Evolutionary conservation across 202 grass and related monocot genomes (phyloP).

Genomic region (Musa balbisiana): DNA sequence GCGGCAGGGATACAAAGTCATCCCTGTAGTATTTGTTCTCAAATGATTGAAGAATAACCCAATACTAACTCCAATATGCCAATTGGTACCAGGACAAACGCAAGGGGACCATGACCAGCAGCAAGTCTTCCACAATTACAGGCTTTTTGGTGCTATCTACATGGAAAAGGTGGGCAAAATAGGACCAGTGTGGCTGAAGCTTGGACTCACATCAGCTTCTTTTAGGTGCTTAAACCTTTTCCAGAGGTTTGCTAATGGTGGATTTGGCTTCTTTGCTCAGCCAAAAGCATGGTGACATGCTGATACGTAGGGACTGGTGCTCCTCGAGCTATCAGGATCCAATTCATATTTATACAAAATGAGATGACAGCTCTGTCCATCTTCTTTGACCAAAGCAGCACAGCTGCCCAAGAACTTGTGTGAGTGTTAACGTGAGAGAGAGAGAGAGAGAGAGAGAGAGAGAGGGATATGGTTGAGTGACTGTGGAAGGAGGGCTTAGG

Average conservation of each 20-base stretch:
- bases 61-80: neutral
- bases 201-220: neutral
- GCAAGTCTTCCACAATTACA: conserved; percentile 7
- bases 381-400: neutral
- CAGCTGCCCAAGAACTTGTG: neutral
- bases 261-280: neutral
- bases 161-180: neutral
- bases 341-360: neutral
- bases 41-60: neutral
- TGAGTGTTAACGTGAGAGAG: too few species aligned
- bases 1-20: too few species aligned
- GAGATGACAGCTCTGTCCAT: neutral
- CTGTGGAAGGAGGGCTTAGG: neutral
- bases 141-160: conserved; percentile 4
- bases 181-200: too few species aligned
- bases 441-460: neutral
- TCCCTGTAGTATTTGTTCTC: neutral
- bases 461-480: neutral
- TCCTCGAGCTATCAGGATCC: neutral
- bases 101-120: neutral
- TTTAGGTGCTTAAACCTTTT: neutral
- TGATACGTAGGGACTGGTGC: neutral
- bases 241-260: neutral
- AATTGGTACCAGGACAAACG: neutral
- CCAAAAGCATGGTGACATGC: neutral